Base-by-base conservation (phyloP, 2,329 filamentous ascomycete genomes). In the Berkeleyomyces basicola region DNA sequence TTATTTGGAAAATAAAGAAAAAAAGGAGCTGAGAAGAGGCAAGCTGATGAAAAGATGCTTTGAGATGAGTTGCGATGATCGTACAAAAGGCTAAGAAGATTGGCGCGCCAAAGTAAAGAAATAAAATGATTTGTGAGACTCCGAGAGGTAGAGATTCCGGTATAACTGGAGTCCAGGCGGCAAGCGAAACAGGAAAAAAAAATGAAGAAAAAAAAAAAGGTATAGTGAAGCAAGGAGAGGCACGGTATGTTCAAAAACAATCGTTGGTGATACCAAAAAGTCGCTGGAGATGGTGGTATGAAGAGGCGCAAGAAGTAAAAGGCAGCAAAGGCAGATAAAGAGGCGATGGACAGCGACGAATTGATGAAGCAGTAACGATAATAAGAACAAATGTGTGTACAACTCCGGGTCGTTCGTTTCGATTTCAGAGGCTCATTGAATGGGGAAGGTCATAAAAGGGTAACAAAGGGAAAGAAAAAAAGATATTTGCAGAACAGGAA, bases 381-480 rank as follows among this genome's bases (percentile, higher is more conserved):
- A 39, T 23, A 61, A 58, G 53, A 55, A 67, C 67, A 66, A 63
- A 66, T 59, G 66, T 61, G 64, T 65, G 65, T 66, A 65, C 65
- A 68, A 68, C 67, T 67, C 67, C 67, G 66, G 64, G 66, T 68
- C 67, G 67, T 68, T 68, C 62, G 67, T 61, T 66, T 62, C 51
- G 66, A 69, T 70, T 72, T 76, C 73, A 76, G 72, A 71, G 72
- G 72, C 70, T 75, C 74, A 74, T 76, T 72, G 68, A 70, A 67
- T 63, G 40, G 31, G 62, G 11, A 14, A 55, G 60, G 60, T 64
- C 63, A 62, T 64, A 59, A 64, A 60, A 53, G 4, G n/a, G 33
- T 36, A 39, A 65, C 64, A 66, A 69, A 67, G 68, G 53, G 67
- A 66, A 68, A 73, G 70, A 73, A 74, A 74, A 71, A 71, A 73